Conservation (phyloP, 768 basidiomycete genomes). For the Terana coerulea region DNA sequence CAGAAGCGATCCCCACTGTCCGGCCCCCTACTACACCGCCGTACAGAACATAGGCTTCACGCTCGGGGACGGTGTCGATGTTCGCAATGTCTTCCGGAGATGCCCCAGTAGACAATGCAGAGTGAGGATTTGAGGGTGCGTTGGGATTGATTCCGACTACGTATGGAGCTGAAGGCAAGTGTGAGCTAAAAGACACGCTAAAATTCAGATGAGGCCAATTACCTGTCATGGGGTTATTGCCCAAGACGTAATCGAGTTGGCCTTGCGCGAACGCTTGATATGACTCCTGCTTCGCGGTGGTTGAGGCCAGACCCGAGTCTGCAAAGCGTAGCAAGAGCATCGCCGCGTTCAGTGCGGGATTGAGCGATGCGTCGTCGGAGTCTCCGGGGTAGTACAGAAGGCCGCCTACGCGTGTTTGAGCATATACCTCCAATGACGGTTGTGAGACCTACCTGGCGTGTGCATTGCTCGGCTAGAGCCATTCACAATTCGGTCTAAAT, state of each 20-base stretch:
- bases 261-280: conserved; percentile 75
- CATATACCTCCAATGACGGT: not conserved
- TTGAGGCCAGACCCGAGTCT: conserved; percentile 51
- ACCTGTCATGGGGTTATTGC: conserved; percentile 89
- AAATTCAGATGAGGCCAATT: not conserved
- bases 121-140: conserved; percentile 87
- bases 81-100: conserved; percentile 47
- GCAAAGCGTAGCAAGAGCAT: conserved; percentile 81
- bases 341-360: conserved; percentile 84
- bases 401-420: conserved; percentile 48
- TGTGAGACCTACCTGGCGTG: conserved; percentile 51
- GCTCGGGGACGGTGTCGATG: conserved; percentile 68
- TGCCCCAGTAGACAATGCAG: conserved; percentile 85
- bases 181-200: not conserved
- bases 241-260: conserved; percentile 81
- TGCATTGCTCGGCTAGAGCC: conserved; percentile 48
- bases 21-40: conserved; percentile 87
- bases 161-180: conserved; percentile 57
- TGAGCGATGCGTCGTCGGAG: conserved; percentile 75
- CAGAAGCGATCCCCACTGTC: conserved; percentile 71
- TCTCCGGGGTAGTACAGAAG: conserved; percentile 81
- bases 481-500: conserved; percentile 70
- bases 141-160: conserved; percentile 89
- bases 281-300: conserved; percentile 47
- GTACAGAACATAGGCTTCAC: conserved; percentile 76